Conservation (phyloP, 164 flowering plant genomes). For the Magnolia sinica region DNA sequence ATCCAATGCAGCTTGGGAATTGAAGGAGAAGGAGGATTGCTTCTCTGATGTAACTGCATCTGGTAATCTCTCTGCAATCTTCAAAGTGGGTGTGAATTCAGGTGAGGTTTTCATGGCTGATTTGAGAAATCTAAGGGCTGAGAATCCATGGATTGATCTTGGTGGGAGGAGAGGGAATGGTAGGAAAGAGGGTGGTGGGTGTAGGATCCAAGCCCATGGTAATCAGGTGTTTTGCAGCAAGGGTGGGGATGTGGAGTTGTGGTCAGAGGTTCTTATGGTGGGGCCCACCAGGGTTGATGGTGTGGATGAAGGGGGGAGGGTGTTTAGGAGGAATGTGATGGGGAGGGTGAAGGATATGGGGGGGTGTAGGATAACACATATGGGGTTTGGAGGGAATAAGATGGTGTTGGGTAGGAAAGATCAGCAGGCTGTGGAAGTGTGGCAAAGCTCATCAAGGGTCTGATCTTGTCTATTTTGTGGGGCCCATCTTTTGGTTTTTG, state of each 20-base stretch:
- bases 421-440: slow-evolving; percentile 74
- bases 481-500: neutral
- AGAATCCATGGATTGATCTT: slow-evolving; percentile 57
- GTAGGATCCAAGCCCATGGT: slow-evolving; percentile 70
- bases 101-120: slow-evolving; percentile 70
- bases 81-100: slow-evolving; percentile 81
- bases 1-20: slow-evolving; percentile 54
- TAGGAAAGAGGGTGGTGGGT: slow-evolving; percentile 76
- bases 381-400: slow-evolving; percentile 90
- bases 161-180: slow-evolving; percentile 51
- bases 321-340: slow-evolving; percentile 67
- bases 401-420: slow-evolving; percentile 82
- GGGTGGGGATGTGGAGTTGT: slow-evolving; percentile 69
- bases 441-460: slow-evolving; percentile 55
- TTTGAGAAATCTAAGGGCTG: slow-evolving; percentile 55
- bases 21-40: slow-evolving; percentile 70
- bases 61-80: slow-evolving; percentile 44
- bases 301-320: slow-evolving; percentile 34
- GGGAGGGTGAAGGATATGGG: slow-evolving; percentile 64
- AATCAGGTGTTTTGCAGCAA: slow-evolving; percentile 73
- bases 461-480: neutral
- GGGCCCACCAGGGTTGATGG: slow-evolving; percentile 31
- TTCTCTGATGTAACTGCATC: slow-evolving; percentile 76
- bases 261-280: slow-evolving; percentile 72
- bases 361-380: slow-evolving; percentile 43